Evolutionary conservation across 768 basidiomycete species (phyloP).

Genomic region (Suillus paluster): DNA sequence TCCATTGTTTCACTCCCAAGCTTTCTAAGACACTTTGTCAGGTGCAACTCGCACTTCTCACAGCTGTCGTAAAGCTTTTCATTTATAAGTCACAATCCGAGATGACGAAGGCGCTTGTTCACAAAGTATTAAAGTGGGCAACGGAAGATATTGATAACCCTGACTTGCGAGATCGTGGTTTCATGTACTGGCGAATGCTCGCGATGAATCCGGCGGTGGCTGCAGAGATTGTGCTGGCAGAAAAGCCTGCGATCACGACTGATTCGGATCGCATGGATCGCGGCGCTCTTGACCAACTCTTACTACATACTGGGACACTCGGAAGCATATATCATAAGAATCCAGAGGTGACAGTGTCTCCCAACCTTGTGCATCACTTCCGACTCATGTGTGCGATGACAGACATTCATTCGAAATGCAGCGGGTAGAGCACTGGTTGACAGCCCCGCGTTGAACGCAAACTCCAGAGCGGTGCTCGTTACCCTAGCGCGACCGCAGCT

Average conservation of each 20-base stretch:
- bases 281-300: slow-evolving; percentile 91
- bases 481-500: slow-evolving; percentile 58
- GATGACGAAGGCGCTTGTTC: slow-evolving; percentile 85
- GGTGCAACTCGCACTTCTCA: slow-evolving; percentile 95
- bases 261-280: slow-evolving; percentile 98
- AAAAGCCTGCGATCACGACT: slow-evolving; percentile 96
- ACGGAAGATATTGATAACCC: slow-evolving; percentile 99
- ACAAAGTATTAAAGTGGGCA: slow-evolving; percentile 95
- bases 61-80: slow-evolving; percentile 95
- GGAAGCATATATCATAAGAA: slow-evolving; percentile 99
- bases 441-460: slow-evolving; percentile 86
- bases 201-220: slow-evolving; percentile 91
- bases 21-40: slow-evolving; percentile 33
- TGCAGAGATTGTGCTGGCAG: slow-evolving; percentile 86
- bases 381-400: slow-evolving; percentile 3
- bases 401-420: slow-evolving; percentile 95
- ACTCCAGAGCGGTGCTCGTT: slow-evolving; percentile 75
- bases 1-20: not conserved
- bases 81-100: slow-evolving; percentile 86
- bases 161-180: slow-evolving; percentile 94
- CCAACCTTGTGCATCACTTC: slow-evolving; percentile 15
- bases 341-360: slow-evolving; percentile 65
- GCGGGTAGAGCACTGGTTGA: slow-evolving; percentile 82
- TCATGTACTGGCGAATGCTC: slow-evolving; percentile 99
- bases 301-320: slow-evolving; percentile 91